These are phyloP conservation scores for Straminergon stramineum DNA, from an alignment of 225 moss, liverwort and hornwort genomes.

Conservation along the genomic window DNA sequence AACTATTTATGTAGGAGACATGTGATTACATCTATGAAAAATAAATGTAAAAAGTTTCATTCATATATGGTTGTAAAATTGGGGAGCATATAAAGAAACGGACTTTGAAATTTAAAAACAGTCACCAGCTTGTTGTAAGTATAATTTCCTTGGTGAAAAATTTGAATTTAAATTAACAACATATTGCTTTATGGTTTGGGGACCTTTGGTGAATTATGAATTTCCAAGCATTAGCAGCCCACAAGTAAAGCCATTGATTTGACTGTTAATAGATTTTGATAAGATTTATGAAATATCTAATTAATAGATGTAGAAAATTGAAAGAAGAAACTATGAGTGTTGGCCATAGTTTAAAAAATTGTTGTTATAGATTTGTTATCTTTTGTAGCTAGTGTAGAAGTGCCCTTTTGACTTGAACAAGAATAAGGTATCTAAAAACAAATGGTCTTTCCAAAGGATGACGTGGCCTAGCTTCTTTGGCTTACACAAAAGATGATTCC, in stretches of 20 bases:
- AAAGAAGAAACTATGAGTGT: neutral
- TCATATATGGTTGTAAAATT: too few species aligned
- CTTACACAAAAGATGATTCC: neutral
- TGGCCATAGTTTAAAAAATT: neutral
- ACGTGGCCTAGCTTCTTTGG: neutral
- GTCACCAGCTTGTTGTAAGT: too few species aligned
- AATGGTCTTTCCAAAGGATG: neutral
- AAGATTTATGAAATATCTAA: neutral
- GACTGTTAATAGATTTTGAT: neutral
- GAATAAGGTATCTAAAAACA: neutral
- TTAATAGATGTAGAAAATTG: neutral
- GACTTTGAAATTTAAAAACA: neutral
- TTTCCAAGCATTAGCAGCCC: neutral
- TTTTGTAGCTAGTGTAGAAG: fast-evolving
- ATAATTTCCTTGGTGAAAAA: neutral
- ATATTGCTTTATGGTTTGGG: neutral
- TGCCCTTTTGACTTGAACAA: neutral
- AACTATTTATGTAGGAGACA: neutral
- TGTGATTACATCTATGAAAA: neutral
- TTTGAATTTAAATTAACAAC: too few species aligned
- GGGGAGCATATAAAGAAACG: too few species aligned
- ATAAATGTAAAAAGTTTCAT: neutral
- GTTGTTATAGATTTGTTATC: neutral
- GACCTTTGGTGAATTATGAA: neutral
- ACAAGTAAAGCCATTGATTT: neutral